A percentile compares a stretch with the other conserved stretches of the same genome.
Evolutionary conservation across 2,329 filamentous ascomycete genomes (phyloP).

Genomic region (Trichophyton schoenleinii): DNA sequence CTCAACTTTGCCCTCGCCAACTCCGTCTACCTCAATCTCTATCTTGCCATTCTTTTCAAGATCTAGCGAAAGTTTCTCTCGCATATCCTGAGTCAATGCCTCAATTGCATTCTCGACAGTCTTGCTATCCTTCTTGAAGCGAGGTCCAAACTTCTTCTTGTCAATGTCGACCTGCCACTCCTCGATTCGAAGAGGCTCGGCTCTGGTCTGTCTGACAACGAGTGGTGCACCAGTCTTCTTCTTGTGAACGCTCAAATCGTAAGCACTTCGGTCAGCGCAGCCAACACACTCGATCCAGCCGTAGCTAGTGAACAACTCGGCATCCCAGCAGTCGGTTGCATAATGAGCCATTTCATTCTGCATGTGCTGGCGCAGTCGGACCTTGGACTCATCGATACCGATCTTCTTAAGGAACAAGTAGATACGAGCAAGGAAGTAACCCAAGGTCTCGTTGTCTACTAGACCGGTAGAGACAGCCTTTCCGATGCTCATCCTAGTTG

Average conservation of each 20-base stretch:
- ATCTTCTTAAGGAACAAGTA: conserved; percentile 81
- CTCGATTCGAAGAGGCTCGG: conserved; percentile 65
- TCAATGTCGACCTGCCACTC: conserved; percentile 81
- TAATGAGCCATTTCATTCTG: conserved; percentile 84
- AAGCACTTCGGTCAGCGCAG: conserved; percentile 89
- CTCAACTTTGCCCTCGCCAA: conserved; percentile 61
- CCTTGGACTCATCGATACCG: conserved; percentile 73
- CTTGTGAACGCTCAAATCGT: conserved; percentile 82
- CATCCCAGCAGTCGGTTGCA: conserved; percentile 95
- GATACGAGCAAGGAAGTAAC: conserved; percentile 93
- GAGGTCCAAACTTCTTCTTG: conserved; percentile 90
- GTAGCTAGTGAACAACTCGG: conserved; percentile 77
- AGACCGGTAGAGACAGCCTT: conserved; percentile 70
- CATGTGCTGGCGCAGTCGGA: conserved; percentile 97
- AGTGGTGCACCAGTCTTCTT: conserved; percentile 84
- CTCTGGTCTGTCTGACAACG: conserved; percentile 68
- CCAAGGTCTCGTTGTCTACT: conserved; percentile 94
- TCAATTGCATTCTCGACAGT: conserved; percentile 68
- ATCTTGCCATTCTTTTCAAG: conserved; percentile 64
- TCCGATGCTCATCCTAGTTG: conserved; percentile 63
- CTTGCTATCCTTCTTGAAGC: conserved; percentile 91
- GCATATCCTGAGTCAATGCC: conserved; percentile 63
- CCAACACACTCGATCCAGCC: conserved; percentile 99
- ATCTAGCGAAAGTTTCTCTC: conserved; percentile 64
- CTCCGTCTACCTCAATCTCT: conserved; percentile 56